Base-by-base conservation (phyloP, 2,329 filamentous ascomycete species). In the Botrytis paeoniae region DNA sequence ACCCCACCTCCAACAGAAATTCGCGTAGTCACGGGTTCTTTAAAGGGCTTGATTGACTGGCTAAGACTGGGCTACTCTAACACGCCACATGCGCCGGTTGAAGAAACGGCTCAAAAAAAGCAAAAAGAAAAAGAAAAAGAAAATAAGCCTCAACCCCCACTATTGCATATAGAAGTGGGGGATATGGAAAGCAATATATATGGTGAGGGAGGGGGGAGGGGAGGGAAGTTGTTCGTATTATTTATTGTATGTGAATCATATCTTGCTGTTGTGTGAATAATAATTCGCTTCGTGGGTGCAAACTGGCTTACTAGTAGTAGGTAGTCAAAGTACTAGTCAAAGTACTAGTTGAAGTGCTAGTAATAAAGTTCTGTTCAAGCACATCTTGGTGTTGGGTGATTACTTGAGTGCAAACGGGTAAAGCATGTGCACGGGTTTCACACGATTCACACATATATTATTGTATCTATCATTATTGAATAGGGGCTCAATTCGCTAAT, bases 61-160 rank as follows among this genome's bases (percentile, higher is more conserved):
- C n/a, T 64, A 61, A 14, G 10, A n/a, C 25, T 39, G 18, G 9
- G 1, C 61, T 41, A 14, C 22, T 43, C 14, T 22, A n/a, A 20
- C 14, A 66, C 63, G 63, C 63, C 63, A 66, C 63, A 54, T 20
- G 63, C 32, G 63, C 59, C 37, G 35, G 35, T 61, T 61, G 59
- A 39, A 61, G 59, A 61, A 57, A 57, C 51, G 51, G 51, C 51
- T n/a, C 14, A 22, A 2, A 12, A 59, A 22, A 59, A 64, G 37
- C 51, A 35, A 45, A 51, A n/a, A 48, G 18, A n/a, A n/a, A 35
- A 35, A 35, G 32, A 39, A 66, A 29, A 66, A 4, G 10, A n/a
- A 41, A 29, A 54, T 25, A n/a, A 51, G 45, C 25, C 45, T 39
- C 64, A 66, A 57, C 64, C 64, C 64, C 64, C 64, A 66, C 60